phyloP scores from a whole-genome alignment of 331 rosid genomes.

The Arachis monticola region DNA sequence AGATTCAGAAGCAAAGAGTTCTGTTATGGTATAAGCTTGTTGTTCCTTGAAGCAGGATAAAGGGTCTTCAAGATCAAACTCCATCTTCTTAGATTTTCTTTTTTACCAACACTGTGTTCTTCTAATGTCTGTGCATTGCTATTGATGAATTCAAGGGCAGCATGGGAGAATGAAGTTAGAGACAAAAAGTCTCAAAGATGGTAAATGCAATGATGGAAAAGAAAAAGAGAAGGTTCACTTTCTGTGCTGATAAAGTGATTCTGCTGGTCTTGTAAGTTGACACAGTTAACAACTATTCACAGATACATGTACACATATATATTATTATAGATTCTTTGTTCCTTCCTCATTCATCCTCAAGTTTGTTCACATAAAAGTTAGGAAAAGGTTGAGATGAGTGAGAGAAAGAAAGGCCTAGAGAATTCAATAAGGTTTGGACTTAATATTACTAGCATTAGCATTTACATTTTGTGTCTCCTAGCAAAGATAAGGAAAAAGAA shows the following conservation, averaged over 20 bases:
- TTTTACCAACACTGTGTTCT: slow-evolving; percentile 15
- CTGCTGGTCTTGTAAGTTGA: slow-evolving; percentile 34
- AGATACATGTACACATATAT: not conserved
- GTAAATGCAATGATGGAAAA: slow-evolving; percentile 49
- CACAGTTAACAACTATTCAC: not conserved
- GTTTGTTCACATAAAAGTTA: slow-evolving; percentile 23
- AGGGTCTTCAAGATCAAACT: slow-evolving; percentile 67
- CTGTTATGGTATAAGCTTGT: slow-evolving; percentile 39
- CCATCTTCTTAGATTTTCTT: slow-evolving; percentile 51
- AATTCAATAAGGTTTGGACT: slow-evolving; percentile 10
- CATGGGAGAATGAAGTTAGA: slow-evolving; percentile 23
- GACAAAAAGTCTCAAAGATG: slow-evolving; percentile 42
- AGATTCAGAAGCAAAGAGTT: slow-evolving; percentile 67
- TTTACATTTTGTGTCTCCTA: slow-evolving; percentile 16
- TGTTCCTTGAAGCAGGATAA: slow-evolving; percentile 53
- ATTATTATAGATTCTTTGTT: slow-evolving; percentile 29
- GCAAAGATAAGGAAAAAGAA: not conserved
- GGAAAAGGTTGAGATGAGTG: slow-evolving; percentile 20
- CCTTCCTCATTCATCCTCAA: slow-evolving; percentile 24
- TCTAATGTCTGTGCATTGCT: slow-evolving; percentile 23
- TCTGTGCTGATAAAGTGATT: slow-evolving; percentile 47
- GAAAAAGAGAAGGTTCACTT: slow-evolving; percentile 60
- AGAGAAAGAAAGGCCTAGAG: not conserved
- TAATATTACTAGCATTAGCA: not conserved
- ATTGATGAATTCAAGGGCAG: slow-evolving; percentile 36